Evolutionary conservation across 129 eudicot genomes (phyloP).

Genomic region (Tagetes patula): DNA sequence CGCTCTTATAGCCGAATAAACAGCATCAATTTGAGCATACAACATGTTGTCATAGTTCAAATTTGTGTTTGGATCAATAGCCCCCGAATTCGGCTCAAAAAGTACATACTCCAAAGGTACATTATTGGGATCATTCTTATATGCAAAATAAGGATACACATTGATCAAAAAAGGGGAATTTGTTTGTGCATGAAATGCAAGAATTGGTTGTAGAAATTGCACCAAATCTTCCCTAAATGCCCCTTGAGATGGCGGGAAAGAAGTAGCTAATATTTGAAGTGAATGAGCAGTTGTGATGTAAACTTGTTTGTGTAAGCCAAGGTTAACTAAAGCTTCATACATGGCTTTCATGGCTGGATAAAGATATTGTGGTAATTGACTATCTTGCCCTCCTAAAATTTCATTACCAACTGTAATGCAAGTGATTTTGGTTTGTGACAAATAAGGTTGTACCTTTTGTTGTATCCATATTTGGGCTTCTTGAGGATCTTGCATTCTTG

Average conservation of each 20-base stretch:
- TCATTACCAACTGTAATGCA: conserved; percentile 86
- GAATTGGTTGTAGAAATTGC: conserved; percentile 60
- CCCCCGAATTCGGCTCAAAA: conserved; percentile 69
- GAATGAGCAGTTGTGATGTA: conserved; percentile 87
- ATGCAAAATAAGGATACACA: conserved; percentile 90
- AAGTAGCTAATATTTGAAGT: conserved; percentile 54
- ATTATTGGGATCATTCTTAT: conserved; percentile 63
- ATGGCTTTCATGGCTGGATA: conserved; percentile 80
- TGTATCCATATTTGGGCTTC: conserved; percentile 84
- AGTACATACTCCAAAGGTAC: conserved; percentile 70
- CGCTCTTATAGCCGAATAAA: conserved; percentile 76
- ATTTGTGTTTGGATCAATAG: conserved; percentile 53
- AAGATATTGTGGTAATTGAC: conserved; percentile 44
- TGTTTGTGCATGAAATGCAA: conserved; percentile 60
- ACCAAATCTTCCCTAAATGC: conserved; percentile 59
- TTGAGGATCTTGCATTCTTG: conserved; percentile 55
- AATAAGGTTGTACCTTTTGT: conserved; percentile 68
- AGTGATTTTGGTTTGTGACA: conserved; percentile 67
- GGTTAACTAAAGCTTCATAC: conserved; percentile 56
- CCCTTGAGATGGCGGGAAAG: conserved; percentile 91
- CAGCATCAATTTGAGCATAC: conserved; percentile 95
- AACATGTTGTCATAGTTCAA: conserved; percentile 92
- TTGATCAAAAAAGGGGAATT: conserved; percentile 82
- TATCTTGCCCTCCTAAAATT: conserved; percentile 53
- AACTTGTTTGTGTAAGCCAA: conserved; percentile 59